Evolutionary conservation across 1,284 basidiomycete genomes (phyloP).

Genomic region (Cystobasidium slooffiae): DNA sequence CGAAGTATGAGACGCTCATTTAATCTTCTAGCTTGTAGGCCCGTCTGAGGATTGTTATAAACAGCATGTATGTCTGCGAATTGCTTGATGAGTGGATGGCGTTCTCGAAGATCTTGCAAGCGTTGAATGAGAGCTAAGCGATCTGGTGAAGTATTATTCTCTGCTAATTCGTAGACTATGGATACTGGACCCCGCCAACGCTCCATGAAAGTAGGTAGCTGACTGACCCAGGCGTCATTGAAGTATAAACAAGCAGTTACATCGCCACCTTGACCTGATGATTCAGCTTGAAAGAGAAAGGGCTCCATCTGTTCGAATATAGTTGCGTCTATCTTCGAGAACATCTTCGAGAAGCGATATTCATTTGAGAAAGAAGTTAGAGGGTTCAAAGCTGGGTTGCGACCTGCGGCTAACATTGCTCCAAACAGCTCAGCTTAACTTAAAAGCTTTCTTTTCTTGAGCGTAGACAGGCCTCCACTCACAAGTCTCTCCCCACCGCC

Average conservation of each 20-base stretch:
- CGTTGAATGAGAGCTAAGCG: slow-evolving; percentile 42
- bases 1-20: slow-evolving; percentile 52
- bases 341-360: slow-evolving; percentile 54
- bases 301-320: slow-evolving; percentile 52
- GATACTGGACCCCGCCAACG: slow-evolving; percentile 54
- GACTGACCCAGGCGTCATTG: slow-evolving; percentile 54
- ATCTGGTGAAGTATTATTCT: slow-evolving; percentile 2
- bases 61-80: slow-evolving; percentile 54
- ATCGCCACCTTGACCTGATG: slow-evolving; percentile 35
- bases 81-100: slow-evolving; percentile 46
- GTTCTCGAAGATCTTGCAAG: slow-evolving; percentile 48
- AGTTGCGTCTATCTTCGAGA: slow-evolving; percentile 50
- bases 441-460: too few relatives aligned
- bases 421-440: too few relatives aligned
- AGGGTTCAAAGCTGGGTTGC: slow-evolving; percentile 43
- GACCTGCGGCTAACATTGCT: too few relatives aligned
- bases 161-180: slow-evolving; percentile 50
- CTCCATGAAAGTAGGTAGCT: slow-evolving; percentile 50
- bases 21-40: slow-evolving; percentile 47
- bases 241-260: slow-evolving; percentile 54
- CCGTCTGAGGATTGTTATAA: slow-evolving; percentile 43
- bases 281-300: slow-evolving; percentile 48
- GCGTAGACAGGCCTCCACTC: too few relatives aligned
- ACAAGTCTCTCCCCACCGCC: slow-evolving; percentile 1
- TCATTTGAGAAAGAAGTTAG: slow-evolving; percentile 49